Base-by-base conservation (phyloP, 2,329 filamentous ascomycete genomes). In the Aspergillus japonicus region DNA sequence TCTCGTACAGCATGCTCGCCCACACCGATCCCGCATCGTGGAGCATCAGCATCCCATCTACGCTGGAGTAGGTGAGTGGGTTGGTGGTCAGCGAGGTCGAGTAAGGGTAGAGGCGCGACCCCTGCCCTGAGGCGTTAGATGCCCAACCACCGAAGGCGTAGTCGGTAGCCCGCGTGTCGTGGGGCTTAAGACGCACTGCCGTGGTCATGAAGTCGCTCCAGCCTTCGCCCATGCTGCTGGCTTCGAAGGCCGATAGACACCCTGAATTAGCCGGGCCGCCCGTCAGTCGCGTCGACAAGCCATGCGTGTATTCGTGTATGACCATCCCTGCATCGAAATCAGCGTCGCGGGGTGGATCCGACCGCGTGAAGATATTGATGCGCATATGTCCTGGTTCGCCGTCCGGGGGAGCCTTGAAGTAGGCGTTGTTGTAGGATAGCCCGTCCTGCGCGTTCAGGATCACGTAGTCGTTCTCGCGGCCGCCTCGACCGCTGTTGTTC, bases 181-280 rank as follows among this genome's bases (percentile, higher is more conserved):
- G 50, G 44, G 62, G 5, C 60, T 64, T 64, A 2, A 64, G 47
- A 5, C 60, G 60, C 16, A 62, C 50, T 1, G 58, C 60, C 1
- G 58, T 60, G 11, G 60, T 55, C 54, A 62, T 58, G 39, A 64
- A 64, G 39, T 64, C 62, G 23, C 62, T 42, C 62, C 62, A 64
- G 14, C 62, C 62, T 39, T 64, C 62, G 10, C 62, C 62, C 62
- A 64, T 64, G 10, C 62, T 60, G 19, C 60, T 55, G 2, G 62
- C 52, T 24, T 64, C 62, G 21, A 54, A 33, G 0, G 47, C 21
- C 16, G 39, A 50, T 42, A 64, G 42, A 23, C 62, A 64, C 33
- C 49, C n/a, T 19, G 57, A 35, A 24, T 64, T 62, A 12, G 53
- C 52, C 6, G 62, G 60, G 11, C 62, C 62, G 1, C 62, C 62